phyloP scores from a whole-genome alignment of 495 filamentous ascomycete genomes.

The Neurospora cerealis region DNA sequence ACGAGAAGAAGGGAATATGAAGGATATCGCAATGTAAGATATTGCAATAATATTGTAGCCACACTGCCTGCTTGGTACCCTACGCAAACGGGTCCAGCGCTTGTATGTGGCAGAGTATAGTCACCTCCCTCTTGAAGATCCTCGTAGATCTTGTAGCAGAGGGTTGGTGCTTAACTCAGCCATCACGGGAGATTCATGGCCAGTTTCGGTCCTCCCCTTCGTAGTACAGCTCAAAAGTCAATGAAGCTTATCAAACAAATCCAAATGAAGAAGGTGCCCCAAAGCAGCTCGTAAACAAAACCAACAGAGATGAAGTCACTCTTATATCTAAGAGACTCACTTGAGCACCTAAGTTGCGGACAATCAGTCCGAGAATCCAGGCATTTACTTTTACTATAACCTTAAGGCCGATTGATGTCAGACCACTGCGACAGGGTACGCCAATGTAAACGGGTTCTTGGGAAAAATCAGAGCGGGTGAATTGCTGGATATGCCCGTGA shows the following conservation, averaged over 20 bases:
- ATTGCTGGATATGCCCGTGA: not conserved
- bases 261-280: not conserved
- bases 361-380: not conserved
- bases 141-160: not conserved
- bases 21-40: not conserved
- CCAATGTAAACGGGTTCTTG: not conserved
- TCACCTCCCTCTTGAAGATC: not conserved
- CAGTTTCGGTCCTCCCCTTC: not conserved
- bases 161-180: not conserved
- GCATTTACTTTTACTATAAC: not conserved
- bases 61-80: not conserved
- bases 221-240: not conserved
- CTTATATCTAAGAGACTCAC: not conserved
- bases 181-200: not conserved
- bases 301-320: not conserved
- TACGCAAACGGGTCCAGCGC: not conserved
- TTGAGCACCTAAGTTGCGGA: not conserved
- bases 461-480: not conserved
- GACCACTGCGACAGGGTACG: not conserved
- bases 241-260: not conserved
- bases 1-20: not conserved
- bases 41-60: not conserved
- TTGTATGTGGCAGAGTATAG: not conserved
- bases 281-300: not conserved
- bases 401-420: too few relatives aligned